These are phyloP conservation scores for Metschnikowia similis DNA, from an alignment of 805 yeast species.

Conservation along the genomic window DNA sequence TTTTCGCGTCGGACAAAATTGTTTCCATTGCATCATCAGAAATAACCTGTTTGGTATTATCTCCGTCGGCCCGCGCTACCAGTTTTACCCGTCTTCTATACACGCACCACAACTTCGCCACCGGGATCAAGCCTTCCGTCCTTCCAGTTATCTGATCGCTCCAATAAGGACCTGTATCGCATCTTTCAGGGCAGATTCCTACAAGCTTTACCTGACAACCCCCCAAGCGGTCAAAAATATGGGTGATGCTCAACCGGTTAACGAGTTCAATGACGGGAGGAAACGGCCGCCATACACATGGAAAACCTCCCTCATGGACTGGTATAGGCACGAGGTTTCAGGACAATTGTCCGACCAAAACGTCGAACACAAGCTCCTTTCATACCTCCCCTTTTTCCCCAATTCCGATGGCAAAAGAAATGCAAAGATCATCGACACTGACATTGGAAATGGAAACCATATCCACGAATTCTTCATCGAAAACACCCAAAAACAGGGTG, in stretches of 20 bases:
- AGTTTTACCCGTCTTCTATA: too few relatives aligned
- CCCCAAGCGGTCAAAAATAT: not conserved
- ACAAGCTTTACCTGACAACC: too few relatives aligned
- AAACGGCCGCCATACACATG: constrained; percentile 14
- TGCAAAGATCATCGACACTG: constrained; percentile 49
- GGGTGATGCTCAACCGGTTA: constrained; percentile 3
- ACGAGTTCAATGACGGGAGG: constrained; percentile 15
- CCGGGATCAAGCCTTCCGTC: too few relatives aligned
- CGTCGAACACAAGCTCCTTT: constrained; percentile 43
- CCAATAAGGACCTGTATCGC: too few relatives aligned
- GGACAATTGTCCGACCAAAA: constrained; percentile 20
- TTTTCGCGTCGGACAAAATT: too few relatives aligned
- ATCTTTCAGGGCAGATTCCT: too few relatives aligned
- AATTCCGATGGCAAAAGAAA: constrained; percentile 44
- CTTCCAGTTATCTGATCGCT: too few relatives aligned
- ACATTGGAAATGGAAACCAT: constrained; percentile 49
- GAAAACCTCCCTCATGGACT: constrained; percentile 14
- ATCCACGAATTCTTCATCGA: constrained; percentile 75
- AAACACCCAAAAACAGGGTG: constrained; percentile 39
- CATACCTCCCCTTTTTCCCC: constrained; percentile 57
- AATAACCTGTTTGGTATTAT: too few relatives aligned
- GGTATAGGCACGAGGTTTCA: constrained; percentile 14
- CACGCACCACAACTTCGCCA: too few relatives aligned
- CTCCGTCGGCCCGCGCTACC: too few relatives aligned
- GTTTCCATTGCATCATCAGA: too few relatives aligned